Conservation (phyloP, 2,329 filamentous ascomycete genomes). For the Sclerotinia spermophila region DNA sequence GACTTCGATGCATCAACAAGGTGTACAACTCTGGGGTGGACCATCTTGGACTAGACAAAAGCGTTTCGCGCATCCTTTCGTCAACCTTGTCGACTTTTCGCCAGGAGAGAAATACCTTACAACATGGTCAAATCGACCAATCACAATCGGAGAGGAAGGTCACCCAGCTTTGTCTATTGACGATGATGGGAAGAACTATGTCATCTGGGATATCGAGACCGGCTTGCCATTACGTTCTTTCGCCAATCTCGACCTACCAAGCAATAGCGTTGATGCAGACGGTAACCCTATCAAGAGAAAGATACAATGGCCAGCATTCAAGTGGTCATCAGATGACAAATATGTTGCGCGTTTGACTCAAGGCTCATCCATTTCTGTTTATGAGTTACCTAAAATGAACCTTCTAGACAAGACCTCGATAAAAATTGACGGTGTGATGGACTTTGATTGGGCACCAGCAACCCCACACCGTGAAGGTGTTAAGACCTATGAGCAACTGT, state of each 20-base stretch:
- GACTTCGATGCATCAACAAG: constrained; percentile 90
- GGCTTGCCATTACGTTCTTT: constrained; percentile 90
- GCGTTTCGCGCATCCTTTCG: constrained; percentile 90
- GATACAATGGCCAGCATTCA: constrained; percentile 97
- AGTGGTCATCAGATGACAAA: constrained; percentile 97
- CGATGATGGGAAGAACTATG: constrained; percentile 98
- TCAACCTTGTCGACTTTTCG: constrained; percentile 95
- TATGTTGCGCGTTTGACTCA: constrained; percentile 92
- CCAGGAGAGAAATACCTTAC: constrained; percentile 89
- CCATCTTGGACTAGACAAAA: constrained; percentile 84
- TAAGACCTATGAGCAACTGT: constrained; percentile 90
- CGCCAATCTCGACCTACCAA: constrained; percentile 77
- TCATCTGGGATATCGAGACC: constrained; percentile 95
- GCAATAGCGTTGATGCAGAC: constrained; percentile 55
- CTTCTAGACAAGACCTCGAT: constrained; percentile 85
- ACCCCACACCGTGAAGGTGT: constrained; percentile 76
- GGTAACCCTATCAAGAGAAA: constrained; percentile 77
- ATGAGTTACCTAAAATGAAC: constrained; percentile 85
- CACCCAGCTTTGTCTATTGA: constrained; percentile 81
- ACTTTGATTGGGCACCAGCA: constrained; percentile 96
- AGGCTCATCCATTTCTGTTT: constrained; percentile 84
- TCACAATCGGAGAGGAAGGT: constrained; percentile 83
- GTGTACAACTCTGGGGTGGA: constrained; percentile 96
- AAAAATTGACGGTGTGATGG: constrained; percentile 94
- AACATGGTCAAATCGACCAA: constrained; percentile 94